Evolutionary conservation across 345 rosid genomes (phyloP).

Genomic region (Trapa incisa): DNA sequence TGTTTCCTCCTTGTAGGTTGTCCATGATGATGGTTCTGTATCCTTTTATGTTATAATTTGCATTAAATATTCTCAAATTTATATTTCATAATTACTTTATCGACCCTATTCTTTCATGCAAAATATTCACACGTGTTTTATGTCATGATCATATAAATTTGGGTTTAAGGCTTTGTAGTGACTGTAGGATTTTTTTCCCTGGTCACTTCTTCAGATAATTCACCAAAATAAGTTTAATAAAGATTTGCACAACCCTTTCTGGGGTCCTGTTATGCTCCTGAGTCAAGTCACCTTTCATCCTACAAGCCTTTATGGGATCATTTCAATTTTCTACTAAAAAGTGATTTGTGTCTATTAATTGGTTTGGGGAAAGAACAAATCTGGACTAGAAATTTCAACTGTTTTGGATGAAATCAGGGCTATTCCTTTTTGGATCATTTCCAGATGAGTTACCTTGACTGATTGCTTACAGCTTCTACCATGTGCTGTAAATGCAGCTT

Average conservation of each 20-base stretch:
- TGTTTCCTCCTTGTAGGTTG: slow-evolving; percentile 40
- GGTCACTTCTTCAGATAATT: background rate
- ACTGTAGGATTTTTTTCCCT: background rate
- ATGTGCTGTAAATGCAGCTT: slow-evolving; percentile 86
- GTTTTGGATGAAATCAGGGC: background rate
- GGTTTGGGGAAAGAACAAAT: background rate
- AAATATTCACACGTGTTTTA: background rate
- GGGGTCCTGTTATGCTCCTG: background rate
- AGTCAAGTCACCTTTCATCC: background rate
- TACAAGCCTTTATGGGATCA: background rate
- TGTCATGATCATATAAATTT: background rate
- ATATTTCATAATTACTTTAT: background rate
- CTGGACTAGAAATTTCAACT: background rate
- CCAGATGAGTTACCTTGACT: slow-evolving; percentile 28
- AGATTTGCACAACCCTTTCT: background rate
- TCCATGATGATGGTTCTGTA: slow-evolving; percentile 88
- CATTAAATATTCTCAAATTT: background rate
- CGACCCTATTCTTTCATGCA: background rate
- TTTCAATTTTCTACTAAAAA: background rate
- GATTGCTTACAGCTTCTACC: slow-evolving; percentile 18
- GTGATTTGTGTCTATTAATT: background rate
- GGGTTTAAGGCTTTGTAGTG: background rate
- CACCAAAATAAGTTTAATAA: background rate
- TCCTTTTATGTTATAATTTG: slow-evolving; percentile 32
- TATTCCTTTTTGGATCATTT: background rate